phyloP scores from a whole-genome alignment of 2,329 filamentous ascomycete species.

The Aspergillus hiratsukae region DNA sequence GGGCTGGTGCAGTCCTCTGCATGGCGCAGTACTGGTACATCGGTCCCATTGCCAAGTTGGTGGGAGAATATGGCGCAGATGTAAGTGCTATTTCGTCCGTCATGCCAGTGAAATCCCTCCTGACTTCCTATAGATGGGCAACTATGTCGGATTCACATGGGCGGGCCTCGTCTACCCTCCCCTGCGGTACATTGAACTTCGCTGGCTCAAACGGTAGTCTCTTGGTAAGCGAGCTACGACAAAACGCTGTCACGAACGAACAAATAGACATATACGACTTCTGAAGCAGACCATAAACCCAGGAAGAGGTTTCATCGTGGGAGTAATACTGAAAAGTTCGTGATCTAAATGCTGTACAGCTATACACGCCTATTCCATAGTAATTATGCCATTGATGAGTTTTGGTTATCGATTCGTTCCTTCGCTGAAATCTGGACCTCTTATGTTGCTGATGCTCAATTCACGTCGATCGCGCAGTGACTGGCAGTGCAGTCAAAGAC shows the following conservation, averaged over 20 bases:
- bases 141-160: slow-evolving; percentile 59
- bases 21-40: slow-evolving; percentile 69
- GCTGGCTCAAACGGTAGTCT: slow-evolving; percentile 43
- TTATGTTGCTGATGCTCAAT: background rate
- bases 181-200: slow-evolving; percentile 50
- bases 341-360: background rate
- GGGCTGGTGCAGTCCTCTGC: slow-evolving; percentile 60
- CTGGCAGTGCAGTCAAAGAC: too few relatives aligned
- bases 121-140: slow-evolving; percentile 45
- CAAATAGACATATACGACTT: background rate
- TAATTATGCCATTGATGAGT: background rate
- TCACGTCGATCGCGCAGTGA: background rate
- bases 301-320: background rate
- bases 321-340: background rate
- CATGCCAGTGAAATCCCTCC: slow-evolving; percentile 2
- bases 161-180: slow-evolving; percentile 54
- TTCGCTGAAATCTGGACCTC: too few relatives aligned
- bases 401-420: background rate
- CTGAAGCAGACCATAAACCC: background rate
- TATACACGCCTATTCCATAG: background rate
- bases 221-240: background rate
- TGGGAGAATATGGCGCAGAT: slow-evolving; percentile 56
- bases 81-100: slow-evolving; percentile 33
- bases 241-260: background rate
- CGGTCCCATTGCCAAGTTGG: slow-evolving; percentile 56